Conservation (phyloP, 169 alveolate genomes). For the Plasmodium knowlesi region DNA sequence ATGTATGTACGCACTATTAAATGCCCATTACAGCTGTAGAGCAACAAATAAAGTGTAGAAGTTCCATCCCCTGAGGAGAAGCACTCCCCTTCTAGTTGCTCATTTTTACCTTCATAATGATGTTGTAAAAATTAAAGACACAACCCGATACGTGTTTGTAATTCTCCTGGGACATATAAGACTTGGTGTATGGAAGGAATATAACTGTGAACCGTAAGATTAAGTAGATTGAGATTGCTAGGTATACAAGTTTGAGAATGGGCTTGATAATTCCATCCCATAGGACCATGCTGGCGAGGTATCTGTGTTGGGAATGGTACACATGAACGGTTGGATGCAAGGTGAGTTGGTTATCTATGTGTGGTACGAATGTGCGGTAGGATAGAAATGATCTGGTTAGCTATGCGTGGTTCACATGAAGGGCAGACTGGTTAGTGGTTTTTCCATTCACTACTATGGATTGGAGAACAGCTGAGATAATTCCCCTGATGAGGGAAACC, state of each 20-base stretch:
- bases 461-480: not conserved
- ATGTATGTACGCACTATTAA: not conserved
- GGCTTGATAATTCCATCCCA: conserved; percentile 75
- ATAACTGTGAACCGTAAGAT: conserved; percentile 35
- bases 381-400: not conserved
- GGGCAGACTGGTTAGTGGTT: not conserved
- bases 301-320: conserved; percentile 17
- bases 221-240: conserved; percentile 40
- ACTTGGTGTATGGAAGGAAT: conserved; percentile 64
- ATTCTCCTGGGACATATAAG: conserved; percentile 56
- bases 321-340: too few relatives aligned
- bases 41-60: not conserved
- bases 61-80: not conserved
- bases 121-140: conserved; percentile 32
- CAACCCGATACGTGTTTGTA: conserved; percentile 32
- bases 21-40: not conserved
- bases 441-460: not conserved
- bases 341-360: too few relatives aligned
- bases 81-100: not conserved
- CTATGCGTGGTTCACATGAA: not conserved
- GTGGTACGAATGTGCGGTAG: too few relatives aligned
- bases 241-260: conserved; percentile 42
- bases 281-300: conserved; percentile 18
- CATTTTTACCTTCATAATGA: conserved; percentile 42
- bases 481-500: not conserved